Base-by-base conservation (phyloP, 192 early-diverging fungal genomes). In the Coemansia reversa region DNA sequence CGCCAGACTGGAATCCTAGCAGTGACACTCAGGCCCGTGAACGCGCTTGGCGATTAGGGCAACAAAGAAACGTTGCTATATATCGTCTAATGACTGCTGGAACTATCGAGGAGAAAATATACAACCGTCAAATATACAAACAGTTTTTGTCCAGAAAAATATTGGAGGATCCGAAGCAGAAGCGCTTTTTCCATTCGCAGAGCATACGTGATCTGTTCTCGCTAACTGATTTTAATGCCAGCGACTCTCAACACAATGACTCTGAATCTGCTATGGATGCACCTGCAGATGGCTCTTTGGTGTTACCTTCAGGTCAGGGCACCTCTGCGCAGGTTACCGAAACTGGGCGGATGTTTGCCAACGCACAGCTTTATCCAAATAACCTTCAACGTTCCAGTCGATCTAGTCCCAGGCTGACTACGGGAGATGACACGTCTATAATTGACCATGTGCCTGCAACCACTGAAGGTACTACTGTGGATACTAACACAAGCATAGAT, bases 1-100 rank as follows among this genome's bases (percentile, higher is more conserved):
- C 97, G 83, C 97, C 97, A 3, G 97, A 99, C 66, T 99, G 97
- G 97, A 99, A 99, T 65, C 95, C 95, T 2, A 94, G 93, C 18
- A 96, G 92, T 32, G 97, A 99, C 74, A 84, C 91, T 23, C 97
- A 99, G 62, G 95, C 97, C 1, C 80, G 95, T 51, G 95, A 99
- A 81, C 86, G 97, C 24, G 95, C 95, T 0, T 97, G 94, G 94
- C 79, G 97, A 28, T 66, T 97, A 16, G 97, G 97, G 0, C 97
- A 99, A 68, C 94, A 77, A 0, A 84, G 87, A 23, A 82, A 86
- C 7, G 97, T 99, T 4, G 89, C 93, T 11, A 90, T 99, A 19
- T 99, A 98, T 65, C 83, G 97, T 6, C 82, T 99, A 11, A 97
- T 99, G 94, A 97, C 93, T 23, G 88, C 89, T 4, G 90, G 93